phyloP scores from a whole-genome alignment of 257 asterid genomes.

The Przewalskia tangutica region DNA sequence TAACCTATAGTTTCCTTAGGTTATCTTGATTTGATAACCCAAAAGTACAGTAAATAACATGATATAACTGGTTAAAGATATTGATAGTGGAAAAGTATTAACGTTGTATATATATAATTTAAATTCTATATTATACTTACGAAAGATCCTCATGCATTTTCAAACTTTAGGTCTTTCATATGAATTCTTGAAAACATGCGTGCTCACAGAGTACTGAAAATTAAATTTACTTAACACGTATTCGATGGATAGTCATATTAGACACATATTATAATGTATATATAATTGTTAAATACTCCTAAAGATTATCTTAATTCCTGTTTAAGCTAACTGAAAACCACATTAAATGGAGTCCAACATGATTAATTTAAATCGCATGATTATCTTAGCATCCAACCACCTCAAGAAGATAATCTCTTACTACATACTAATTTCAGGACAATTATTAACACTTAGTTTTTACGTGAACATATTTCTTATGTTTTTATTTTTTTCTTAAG shows the following conservation, averaged over 20 bases:
- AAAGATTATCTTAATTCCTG: neutral
- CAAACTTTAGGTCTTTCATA: neutral
- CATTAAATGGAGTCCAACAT: conserved; percentile 10
- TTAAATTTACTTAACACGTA: too few relatives aligned
- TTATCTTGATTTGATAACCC: neutral
- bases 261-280: neutral
- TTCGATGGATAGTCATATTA: too few relatives aligned
- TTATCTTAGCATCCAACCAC: neutral
- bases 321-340: neutral
- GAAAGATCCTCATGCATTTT: too few relatives aligned
- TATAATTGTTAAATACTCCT: neutral
- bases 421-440: neutral
- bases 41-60: too few relatives aligned
- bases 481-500: too few relatives aligned
- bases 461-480: neutral
- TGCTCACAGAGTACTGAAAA: neutral
- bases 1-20: too few relatives aligned
- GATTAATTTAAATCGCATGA: neutral
- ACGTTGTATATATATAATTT: too few relatives aligned
- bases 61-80: neutral
- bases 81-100: neutral
- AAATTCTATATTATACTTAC: too few relatives aligned
- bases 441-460: neutral
- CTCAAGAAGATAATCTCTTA: neutral
- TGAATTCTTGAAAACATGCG: neutral